These are phyloP conservation scores for Chaetomium tenue DNA, from an alignment of 495 filamentous ascomycete genomes.

Conservation along the genomic window DNA sequence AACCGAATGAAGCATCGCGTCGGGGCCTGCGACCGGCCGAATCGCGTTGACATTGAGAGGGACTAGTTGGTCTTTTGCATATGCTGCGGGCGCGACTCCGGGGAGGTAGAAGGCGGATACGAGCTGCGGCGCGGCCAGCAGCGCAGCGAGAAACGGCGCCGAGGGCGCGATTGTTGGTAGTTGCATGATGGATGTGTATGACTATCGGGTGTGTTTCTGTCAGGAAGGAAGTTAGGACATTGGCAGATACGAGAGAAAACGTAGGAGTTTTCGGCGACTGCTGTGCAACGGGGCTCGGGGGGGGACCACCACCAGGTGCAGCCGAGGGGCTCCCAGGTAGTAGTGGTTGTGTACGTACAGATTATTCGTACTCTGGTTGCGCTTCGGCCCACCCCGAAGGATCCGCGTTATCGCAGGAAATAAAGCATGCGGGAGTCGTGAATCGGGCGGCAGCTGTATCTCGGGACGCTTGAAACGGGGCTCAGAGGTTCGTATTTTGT, in stretches of 20 bases:
- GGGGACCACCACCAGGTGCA: too few species aligned
- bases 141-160: constrained; percentile 46
- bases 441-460: neutral
- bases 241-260: neutral
- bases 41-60: constrained; percentile 89
- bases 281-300: neutral
- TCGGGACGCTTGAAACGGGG: neutral
- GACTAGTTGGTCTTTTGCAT: constrained; percentile 71
- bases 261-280: too few species aligned
- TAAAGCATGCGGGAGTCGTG: constrained; percentile 6
- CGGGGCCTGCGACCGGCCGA: constrained; percentile 75
- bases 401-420: constrained; percentile 16
- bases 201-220: neutral
- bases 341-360: too few species aligned
- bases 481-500: neutral
- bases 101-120: constrained; percentile 89
- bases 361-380: neutral
- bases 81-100: constrained; percentile 91
- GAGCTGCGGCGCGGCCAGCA: constrained; percentile 51
- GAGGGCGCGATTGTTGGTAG: constrained; percentile 47
- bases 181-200: constrained; percentile 41
- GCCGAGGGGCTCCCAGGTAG: too few species aligned
- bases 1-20: constrained; percentile 81
- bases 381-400: constrained; percentile 14
- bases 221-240: neutral